Percentiles rank a stretch among this genome's conserved stretches.
Evolutionary conservation across 2,329 filamentous ascomycete species (phyloP).

Genomic region (Clonostachys sp.): DNA sequence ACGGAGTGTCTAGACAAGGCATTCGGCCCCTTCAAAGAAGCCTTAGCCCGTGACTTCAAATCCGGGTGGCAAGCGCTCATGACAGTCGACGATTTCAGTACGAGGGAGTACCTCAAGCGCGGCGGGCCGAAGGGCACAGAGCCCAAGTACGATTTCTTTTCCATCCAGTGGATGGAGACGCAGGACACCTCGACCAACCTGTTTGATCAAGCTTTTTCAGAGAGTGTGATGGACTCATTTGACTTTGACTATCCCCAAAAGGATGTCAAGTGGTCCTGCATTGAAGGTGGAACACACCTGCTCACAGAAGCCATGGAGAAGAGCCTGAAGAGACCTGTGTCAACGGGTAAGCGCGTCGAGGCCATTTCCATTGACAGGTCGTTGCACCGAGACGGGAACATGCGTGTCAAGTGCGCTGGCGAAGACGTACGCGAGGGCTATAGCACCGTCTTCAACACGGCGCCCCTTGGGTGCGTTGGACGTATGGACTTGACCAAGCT

Average conservation of each 20-base stretch:
- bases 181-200: constrained; percentile 15
- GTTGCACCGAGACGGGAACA: not conserved
- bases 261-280: constrained; percentile 16
- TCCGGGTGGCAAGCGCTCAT: constrained; percentile 2
- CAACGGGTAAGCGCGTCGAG: constrained; percentile 2
- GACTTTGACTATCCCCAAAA: constrained; percentile 16
- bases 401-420: constrained; percentile 2
- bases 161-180: constrained; percentile 13
- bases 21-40: constrained; percentile 2
- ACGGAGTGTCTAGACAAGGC: constrained; percentile 1
- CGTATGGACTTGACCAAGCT: constrained; percentile 17
- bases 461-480: constrained; percentile 17
- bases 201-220: constrained; percentile 26
- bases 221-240: constrained; percentile 22
- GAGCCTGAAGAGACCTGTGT: constrained; percentile 7
- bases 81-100: constrained; percentile 10
- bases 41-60: constrained; percentile 3
- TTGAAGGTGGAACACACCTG: constrained; percentile 20
- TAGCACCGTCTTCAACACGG: constrained; percentile 21
- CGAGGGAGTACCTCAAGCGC: constrained; percentile 11
- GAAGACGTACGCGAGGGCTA: constrained; percentile 8
- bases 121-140: constrained; percentile 3
- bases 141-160: constrained; percentile 5
- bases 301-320: constrained; percentile 19
- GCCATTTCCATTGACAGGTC: constrained; percentile 1